Evolutionary conservation across 2,329 filamentous ascomycete species (phyloP).

Genomic region (Diatrype stigma): DNA sequence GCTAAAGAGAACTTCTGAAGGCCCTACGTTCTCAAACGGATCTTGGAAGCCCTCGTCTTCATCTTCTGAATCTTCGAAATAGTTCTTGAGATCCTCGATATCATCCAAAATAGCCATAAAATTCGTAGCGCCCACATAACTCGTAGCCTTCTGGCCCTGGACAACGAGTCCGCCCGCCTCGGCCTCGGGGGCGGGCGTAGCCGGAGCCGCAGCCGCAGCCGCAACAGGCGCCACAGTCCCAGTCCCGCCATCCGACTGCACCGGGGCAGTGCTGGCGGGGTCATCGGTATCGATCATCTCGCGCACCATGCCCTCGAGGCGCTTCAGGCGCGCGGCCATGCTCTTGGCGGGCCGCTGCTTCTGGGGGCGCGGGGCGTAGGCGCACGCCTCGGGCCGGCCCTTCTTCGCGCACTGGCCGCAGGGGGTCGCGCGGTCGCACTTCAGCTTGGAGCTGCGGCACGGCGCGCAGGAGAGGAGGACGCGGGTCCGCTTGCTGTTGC

Average conservation of each 20-base stretch:
- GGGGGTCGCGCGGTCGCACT: slow-evolving; percentile 50
- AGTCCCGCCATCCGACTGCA: background rate
- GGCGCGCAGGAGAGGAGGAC: slow-evolving; percentile 49
- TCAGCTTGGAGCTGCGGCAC: slow-evolving; percentile 51
- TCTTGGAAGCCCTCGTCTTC: slow-evolving; percentile 24
- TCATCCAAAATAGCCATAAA: slow-evolving; percentile 59
- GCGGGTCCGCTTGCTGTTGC: slow-evolving; percentile 41
- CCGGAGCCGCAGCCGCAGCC: slow-evolving; percentile 1
- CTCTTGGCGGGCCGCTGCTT: slow-evolving; percentile 39
- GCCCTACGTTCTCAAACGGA: slow-evolving; percentile 28
- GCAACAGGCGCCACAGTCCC: background rate
- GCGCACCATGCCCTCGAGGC: slow-evolving; percentile 56
- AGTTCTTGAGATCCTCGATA: slow-evolving; percentile 56
- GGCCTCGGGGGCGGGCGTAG: slow-evolving; percentile 14
- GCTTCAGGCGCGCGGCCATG: slow-evolving; percentile 51
- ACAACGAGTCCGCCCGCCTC: slow-evolving; percentile 38
- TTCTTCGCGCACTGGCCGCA: slow-evolving; percentile 51
- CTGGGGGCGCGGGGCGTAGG: slow-evolving; percentile 44
- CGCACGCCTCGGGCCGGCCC: slow-evolving; percentile 40
- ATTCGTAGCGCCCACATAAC: slow-evolving; percentile 56
- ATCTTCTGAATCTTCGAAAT: slow-evolving; percentile 47
- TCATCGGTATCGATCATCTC: slow-evolving; percentile 45
- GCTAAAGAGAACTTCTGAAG: slow-evolving; percentile 40
- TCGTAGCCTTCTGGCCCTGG: slow-evolving; percentile 37
- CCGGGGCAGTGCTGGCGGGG: background rate